Evolutionary conservation across 306 rosid species (phyloP).

Genomic region (Betula pendula): DNA sequence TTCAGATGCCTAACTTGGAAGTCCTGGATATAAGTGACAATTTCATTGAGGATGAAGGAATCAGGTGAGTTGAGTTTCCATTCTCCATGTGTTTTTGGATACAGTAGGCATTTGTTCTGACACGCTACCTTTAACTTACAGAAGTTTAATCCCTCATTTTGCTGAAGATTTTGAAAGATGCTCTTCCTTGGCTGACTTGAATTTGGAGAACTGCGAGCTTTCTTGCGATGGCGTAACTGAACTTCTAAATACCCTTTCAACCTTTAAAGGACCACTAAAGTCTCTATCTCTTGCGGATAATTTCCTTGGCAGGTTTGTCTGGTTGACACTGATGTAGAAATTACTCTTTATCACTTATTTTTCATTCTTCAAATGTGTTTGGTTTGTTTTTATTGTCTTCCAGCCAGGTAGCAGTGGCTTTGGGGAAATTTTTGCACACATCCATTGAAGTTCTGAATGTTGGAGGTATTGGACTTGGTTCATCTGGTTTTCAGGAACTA

Average conservation of each 20-base stretch:
- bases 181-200: conserved; percentile 54
- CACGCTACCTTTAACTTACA: conserved; percentile 40
- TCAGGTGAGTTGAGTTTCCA: conserved; percentile 56
- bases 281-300: conserved; percentile 83
- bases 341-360: conserved; percentile 18
- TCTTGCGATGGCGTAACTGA: conserved; percentile 55
- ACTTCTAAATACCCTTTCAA: conserved; percentile 57
- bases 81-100: conserved; percentile 25
- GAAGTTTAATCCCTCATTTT: conserved; percentile 71
- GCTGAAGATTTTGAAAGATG: conserved; percentile 48
- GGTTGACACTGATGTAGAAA: conserved; percentile 17
- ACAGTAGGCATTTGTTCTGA: conserved; percentile 30
- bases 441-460: conserved; percentile 61
- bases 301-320: conserved; percentile 82
- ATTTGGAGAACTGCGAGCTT: conserved; percentile 71
- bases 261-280: conserved; percentile 58
- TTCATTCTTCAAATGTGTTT: conserved; percentile 28
- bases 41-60: conserved; percentile 71
- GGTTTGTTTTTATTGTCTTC: conserved; percentile 36
- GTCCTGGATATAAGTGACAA: conserved; percentile 88
- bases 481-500: conserved; percentile 68
- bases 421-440: conserved; percentile 57
- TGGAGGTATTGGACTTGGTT: conserved; percentile 64
- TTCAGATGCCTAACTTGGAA: conserved; percentile 72
- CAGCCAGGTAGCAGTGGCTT: conserved; percentile 65